A percentile compares a stretch with the other conserved stretches of the same genome.
These are phyloP conservation scores for Aspergillus pseudotamarii DNA, from an alignment of 2,329 filamentous ascomycete genomes.

Conservation along the genomic window DNA sequence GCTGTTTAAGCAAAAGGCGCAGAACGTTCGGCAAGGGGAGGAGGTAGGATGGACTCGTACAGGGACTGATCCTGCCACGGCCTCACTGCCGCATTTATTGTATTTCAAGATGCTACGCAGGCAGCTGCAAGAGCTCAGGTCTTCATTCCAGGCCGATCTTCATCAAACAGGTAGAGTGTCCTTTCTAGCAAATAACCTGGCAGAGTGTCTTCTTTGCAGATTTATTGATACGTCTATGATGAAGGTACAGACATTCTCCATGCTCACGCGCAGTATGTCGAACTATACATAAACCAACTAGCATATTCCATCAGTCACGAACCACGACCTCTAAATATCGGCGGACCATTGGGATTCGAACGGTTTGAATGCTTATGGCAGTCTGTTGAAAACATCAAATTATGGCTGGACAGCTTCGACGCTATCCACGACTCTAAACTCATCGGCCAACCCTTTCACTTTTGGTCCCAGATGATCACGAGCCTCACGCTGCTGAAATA, in stretches of 20 bases:
- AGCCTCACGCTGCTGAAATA: constrained; percentile 40
- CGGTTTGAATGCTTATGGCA: constrained; percentile 39
- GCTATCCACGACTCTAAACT: constrained; percentile 26
- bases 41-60: constrained; percentile 23
- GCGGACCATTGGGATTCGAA: constrained; percentile 29
- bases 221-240: constrained; percentile 8
- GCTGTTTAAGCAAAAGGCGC: constrained; percentile 35
- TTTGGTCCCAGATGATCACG: constrained; percentile 43
- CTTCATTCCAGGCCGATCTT: constrained; percentile 28
- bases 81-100: constrained; percentile 23
- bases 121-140: constrained; percentile 36
- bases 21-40: constrained; percentile 33
- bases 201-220: neutral
- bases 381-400: constrained; percentile 37
- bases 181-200: neutral
- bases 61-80: constrained; percentile 8
- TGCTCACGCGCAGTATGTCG: constrained; percentile 31
- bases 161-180: constrained; percentile 24
- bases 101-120: constrained; percentile 35
- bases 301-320: constrained; percentile 28
- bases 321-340: constrained; percentile 9
- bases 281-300: constrained; percentile 32
- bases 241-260: constrained; percentile 28
- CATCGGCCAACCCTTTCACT: constrained; percentile 37
- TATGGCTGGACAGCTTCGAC: constrained; percentile 38